Percentiles rank a stretch among this genome's conserved stretches.
These are phyloP conservation scores for Hypoxylon cercidicola DNA, from an alignment of 495 filamentous ascomycete species.

Conservation along the genomic window DNA sequence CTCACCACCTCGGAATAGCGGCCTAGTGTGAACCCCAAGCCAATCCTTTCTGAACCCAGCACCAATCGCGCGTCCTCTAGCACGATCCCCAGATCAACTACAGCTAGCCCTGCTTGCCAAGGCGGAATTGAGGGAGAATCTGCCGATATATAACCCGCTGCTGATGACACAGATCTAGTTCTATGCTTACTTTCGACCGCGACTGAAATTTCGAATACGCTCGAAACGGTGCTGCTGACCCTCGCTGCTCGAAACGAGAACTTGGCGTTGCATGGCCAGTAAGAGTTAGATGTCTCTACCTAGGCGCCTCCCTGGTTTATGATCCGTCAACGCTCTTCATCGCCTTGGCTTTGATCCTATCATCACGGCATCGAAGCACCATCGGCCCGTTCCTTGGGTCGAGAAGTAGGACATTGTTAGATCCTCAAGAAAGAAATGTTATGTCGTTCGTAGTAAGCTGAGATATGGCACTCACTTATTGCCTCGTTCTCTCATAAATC, in stretches of 20 bases:
- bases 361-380: not conserved
- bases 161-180: conserved; percentile 5
- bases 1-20: conserved; percentile 27
- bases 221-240: not conserved
- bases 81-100: not conserved
- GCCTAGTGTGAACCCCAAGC: conserved; percentile 20
- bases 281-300: not conserved
- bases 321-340: not conserved
- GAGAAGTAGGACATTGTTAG: not conserved
- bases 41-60: conserved; percentile 6
- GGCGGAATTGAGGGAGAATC: conserved; percentile 37
- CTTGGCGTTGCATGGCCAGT: conserved; percentile 6
- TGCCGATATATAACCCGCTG: conserved; percentile 33
- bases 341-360: not conserved
- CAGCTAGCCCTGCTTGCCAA: conserved; percentile 35
- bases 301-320: not conserved
- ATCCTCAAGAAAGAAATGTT: not conserved
- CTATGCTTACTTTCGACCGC: not conserved
- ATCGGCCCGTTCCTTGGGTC: not conserved
- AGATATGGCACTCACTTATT: no score
- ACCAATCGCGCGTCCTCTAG: conserved; percentile 28
- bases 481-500: no score
- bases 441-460: not conserved
- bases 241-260: not conserved
- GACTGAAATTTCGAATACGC: not conserved